Percentiles rank a stretch among this genome's conserved stretches.
Evolutionary conservation across 345 rosid genomes (phyloP).

Genomic region (Turritis glabra): DNA sequence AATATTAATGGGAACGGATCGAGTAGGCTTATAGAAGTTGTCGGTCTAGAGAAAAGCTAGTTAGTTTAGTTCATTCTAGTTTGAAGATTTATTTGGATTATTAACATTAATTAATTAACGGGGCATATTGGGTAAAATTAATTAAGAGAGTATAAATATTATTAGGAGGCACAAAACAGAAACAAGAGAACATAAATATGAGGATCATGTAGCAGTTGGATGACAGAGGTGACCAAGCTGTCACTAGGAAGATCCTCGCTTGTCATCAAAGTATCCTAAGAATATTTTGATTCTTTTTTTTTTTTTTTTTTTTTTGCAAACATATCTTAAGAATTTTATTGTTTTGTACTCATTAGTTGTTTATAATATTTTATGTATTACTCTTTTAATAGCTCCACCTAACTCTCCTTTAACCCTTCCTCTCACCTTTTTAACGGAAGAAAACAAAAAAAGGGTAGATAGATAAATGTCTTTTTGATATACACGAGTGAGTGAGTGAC

Average conservation of each 20-base stretch:
- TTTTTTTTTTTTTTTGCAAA: background rate
- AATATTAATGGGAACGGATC: background rate
- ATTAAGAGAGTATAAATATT: background rate
- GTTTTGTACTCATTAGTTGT: no score
- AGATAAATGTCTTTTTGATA: no score
- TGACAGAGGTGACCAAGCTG: constrained; percentile 35
- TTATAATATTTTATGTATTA: background rate
- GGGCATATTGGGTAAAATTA: no score
- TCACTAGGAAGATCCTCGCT: constrained; percentile 24
- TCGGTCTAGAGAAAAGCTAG: constrained; percentile 24
- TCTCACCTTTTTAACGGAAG: background rate
- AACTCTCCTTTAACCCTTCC: background rate
- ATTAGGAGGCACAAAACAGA: constrained; percentile 10
- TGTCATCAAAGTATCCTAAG: constrained; percentile 7
- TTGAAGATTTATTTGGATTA: background rate
- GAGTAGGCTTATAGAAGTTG: background rate
- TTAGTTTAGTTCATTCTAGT: background rate
- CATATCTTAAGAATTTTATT: background rate
- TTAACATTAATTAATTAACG: no score
- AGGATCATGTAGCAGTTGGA: constrained; percentile 21
- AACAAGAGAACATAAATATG: constrained; percentile 29
- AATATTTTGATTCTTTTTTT: background rate
- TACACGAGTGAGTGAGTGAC: no score
- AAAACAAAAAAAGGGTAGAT: no score
- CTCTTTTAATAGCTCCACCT: background rate